Base-by-base conservation (phyloP, 139 green algal species). In the Chlorella sp. region DNA sequence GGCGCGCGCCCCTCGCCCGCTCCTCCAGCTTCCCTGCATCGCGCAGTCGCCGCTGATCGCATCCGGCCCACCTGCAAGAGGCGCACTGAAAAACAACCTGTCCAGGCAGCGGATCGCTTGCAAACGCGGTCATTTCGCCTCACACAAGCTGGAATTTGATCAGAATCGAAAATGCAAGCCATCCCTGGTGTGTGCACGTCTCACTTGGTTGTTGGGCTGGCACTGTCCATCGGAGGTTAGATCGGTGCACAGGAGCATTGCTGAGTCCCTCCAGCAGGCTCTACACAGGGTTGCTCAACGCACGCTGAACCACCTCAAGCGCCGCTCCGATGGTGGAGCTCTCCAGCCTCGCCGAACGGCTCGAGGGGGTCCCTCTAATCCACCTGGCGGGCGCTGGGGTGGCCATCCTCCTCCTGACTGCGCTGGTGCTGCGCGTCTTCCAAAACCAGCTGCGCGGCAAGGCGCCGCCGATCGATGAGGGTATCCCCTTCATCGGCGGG, bases 401-500 rank as follows among this genome's bases (percentile, higher is more conserved):
- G 33, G 38, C 58, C 12, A 35, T 88, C 31, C 59, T 81, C 0
- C 7, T 90, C 27, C 21, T 88, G n/a, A 56, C 74, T 0, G 43
- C 84, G 11, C n/a, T 89, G 31, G 71, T 84, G 7, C 41, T 88
- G 27, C 73, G 82, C 45, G 21, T 87, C 1, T 43, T 83, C 31
- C 43, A 23, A 4, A 88, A 90, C n/a, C 58, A 38, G 14, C 67
- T 87, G 19, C 79, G 48, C 5, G 70, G 70, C 42, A 84, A 67
- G 56, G 48, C 66, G 23, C 96, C 96, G 1, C 96, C 96, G 0
- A 65, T 96, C 0, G 90, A 97, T 21, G 90, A 95, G 73, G 88
- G 87, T 41, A 73, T 97, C 2, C 96, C 96, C 5, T 93, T 97
- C 71, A 80, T 98, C n/a, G 96, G 96, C 36, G 96, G 96, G 29